A percentile compares a stretch with the other conserved stretches of the same genome.
These are phyloP conservation scores for Pyronema domesticum DNA, from an alignment of 495 filamentous ascomycete genomes.

Conservation along the genomic window DNA sequence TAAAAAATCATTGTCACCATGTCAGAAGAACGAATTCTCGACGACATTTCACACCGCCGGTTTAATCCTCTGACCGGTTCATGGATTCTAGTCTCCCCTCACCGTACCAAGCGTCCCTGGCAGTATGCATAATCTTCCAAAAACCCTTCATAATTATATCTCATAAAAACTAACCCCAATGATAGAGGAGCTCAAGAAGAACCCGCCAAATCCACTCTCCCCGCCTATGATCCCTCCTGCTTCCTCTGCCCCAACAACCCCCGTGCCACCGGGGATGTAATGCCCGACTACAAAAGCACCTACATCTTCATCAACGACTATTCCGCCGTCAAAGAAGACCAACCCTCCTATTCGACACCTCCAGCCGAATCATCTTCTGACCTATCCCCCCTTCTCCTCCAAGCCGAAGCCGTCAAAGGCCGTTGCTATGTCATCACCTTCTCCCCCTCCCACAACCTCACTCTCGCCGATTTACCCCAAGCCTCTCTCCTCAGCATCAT, in stretches of 20 bases:
- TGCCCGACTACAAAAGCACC: constrained; percentile 70
- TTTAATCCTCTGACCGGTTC: constrained; percentile 82
- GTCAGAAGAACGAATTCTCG: constrained; percentile 39
- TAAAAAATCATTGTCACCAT: constrained; percentile 10
- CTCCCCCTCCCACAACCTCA: constrained; percentile 73
- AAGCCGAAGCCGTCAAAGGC: constrained; percentile 70
- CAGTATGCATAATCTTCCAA: constrained; percentile 47
- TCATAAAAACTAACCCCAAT: not conserved
- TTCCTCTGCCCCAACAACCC: constrained; percentile 94
- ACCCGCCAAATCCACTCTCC: constrained; percentile 56
- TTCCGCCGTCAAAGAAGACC: constrained; percentile 86
- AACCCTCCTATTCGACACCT: constrained; percentile 47
- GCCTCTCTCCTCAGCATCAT: constrained; percentile 56
- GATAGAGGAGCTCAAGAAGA: constrained; percentile 76
- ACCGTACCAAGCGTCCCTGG: constrained; percentile 93
- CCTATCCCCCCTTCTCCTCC: constrained; percentile 54
- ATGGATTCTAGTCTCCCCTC: constrained; percentile 85
- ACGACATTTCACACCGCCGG: constrained; percentile 92
- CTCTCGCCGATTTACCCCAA: constrained; percentile 66
- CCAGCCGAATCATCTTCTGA: constrained; percentile 3
- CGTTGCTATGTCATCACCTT: constrained; percentile 98
- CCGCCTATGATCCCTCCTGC: constrained; percentile 67
- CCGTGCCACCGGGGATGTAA: constrained; percentile 74
- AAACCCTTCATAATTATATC: not conserved
- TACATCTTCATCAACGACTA: constrained; percentile 98